These are phyloP conservation scores for Glaciozyma antarctica DNA, from an alignment of 768 basidiomycete species.

Conservation along the genomic window DNA sequence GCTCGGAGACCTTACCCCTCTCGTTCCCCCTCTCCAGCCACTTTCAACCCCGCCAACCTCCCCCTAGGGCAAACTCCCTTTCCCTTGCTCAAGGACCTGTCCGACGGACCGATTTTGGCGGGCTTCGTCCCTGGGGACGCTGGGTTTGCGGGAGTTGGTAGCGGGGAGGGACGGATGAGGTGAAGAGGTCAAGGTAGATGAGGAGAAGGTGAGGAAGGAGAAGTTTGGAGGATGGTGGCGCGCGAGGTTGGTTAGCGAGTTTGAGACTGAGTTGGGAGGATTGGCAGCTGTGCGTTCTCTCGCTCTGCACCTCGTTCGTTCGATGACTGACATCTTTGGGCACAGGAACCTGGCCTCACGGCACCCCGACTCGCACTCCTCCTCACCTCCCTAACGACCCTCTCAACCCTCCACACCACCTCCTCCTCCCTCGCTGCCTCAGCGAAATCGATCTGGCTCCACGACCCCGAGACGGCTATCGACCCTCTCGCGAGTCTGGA, in stretches of 20 bases:
- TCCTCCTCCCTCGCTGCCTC: constrained; percentile 6
- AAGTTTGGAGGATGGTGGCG: constrained; percentile 31
- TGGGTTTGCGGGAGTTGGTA: constrained; percentile 5
- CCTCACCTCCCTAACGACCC: constrained; percentile 30
- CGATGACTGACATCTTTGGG: not conserved
- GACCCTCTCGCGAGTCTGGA: constrained; percentile 25
- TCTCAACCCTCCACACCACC: constrained; percentile 28
- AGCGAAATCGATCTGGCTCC: constrained; percentile 25
- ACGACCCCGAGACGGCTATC: constrained; percentile 22
- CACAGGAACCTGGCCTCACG: constrained; percentile 27
- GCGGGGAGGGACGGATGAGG: not conserved
- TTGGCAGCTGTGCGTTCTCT: constrained; percentile 22
- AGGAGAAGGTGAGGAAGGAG: constrained; percentile 10
- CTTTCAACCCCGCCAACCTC: constrained; percentile 18
- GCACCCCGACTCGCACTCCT: constrained; percentile 26
- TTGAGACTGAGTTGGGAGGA: constrained; percentile 26
- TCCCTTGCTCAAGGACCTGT: constrained; percentile 15
- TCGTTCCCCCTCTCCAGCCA: constrained; percentile 12
- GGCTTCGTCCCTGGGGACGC: constrained; percentile 11
- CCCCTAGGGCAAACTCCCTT: constrained; percentile 21
- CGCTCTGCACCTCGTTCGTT: not conserved
- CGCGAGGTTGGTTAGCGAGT: constrained; percentile 24
- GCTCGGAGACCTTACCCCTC: constrained; percentile 20
- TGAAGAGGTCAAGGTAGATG: not conserved
- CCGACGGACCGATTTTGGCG: constrained; percentile 1